Percentiles rank a stretch among this genome's conserved stretches.
These are phyloP conservation scores for Neolentinus lepideus DNA, from an alignment of 1,284 basidiomycete genomes.

Conservation along the genomic window DNA sequence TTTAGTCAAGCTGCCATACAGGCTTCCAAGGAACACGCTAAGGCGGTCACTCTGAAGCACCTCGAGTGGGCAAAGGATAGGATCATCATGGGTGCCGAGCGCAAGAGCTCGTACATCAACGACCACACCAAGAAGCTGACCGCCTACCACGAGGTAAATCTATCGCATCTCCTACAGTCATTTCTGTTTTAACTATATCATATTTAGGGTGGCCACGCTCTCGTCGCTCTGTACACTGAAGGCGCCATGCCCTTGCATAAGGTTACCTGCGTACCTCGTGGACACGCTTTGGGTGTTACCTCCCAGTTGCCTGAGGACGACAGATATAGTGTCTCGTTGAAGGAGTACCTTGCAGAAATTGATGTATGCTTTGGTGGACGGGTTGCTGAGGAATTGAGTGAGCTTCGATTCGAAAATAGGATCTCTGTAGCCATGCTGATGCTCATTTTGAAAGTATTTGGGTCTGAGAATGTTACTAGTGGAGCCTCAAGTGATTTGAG, in stretches of 20 bases:
- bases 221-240: constrained; percentile 85
- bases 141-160: constrained; percentile 83
- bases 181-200: constrained; percentile 4
- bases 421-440: constrained; percentile 3
- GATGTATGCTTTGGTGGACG: constrained; percentile 92
- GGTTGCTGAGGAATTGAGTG: constrained; percentile 86
- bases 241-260: constrained; percentile 95
- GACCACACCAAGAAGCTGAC: constrained; percentile 82
- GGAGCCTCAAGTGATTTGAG: constrained; percentile 87
- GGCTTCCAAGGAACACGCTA: constrained; percentile 77
- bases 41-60: constrained; percentile 68
- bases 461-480: constrained; percentile 80
- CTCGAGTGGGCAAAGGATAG: constrained; percentile 98
- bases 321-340: constrained; percentile 60
- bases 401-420: constrained; percentile 16
- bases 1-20: constrained; percentile 83
- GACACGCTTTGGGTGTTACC: constrained; percentile 89
- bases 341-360: constrained; percentile 72
- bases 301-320: constrained; percentile 84
- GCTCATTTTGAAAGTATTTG: constrained; percentile 58
- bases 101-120: constrained; percentile 82
- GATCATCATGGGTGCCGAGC: constrained; percentile 92
- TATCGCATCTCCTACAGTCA: not conserved
- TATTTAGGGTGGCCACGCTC: constrained; percentile 80
- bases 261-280: constrained; percentile 92